Conservation (phyloP, 495 filamentous ascomycete species). For the Tetracladium setigerum region DNA sequence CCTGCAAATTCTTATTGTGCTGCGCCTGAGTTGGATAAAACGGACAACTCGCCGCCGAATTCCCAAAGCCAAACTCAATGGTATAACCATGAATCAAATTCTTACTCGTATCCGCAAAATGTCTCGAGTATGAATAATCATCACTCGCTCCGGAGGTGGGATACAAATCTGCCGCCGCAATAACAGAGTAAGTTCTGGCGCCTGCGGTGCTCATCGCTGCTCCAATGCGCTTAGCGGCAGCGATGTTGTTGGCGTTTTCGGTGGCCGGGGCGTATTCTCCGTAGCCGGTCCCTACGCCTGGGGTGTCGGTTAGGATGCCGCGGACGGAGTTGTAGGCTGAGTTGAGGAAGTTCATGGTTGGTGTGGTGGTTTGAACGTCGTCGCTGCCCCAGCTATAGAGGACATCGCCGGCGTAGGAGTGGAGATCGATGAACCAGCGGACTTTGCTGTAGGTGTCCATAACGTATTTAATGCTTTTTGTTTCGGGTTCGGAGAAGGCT, state of each 20-base stretch:
- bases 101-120: constrained; percentile 18
- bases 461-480: constrained; percentile 27
- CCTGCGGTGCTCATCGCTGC: constrained; percentile 24
- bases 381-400: constrained; percentile 37
- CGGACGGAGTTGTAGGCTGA: constrained; percentile 28
- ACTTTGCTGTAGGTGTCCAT: constrained; percentile 31
- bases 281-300: constrained; percentile 15
- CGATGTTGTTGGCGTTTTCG: constrained; percentile 19
- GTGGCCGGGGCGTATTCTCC: constrained; percentile 26
- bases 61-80: constrained; percentile 35
- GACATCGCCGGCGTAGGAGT: constrained; percentile 30
- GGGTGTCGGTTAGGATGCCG: constrained; percentile 24
- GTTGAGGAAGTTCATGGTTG: constrained; percentile 30
- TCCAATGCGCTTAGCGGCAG: constrained; percentile 19
- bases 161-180: constrained; percentile 27
- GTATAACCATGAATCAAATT: constrained; percentile 32
- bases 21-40: constrained; percentile 31
- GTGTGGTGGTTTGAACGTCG: constrained; percentile 23
- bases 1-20: constrained; percentile 27
- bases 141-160: constrained; percentile 29
- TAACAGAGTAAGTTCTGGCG: constrained; percentile 21
- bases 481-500: constrained; percentile 31
- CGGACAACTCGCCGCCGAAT: constrained; percentile 19
- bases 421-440: constrained; percentile 35
- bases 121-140: constrained; percentile 29